Evolutionary conservation across 2,329 filamentous ascomycete genomes (phyloP), one percentile per base, ranked within the genome.

Genomic region (Fusarium goolgardi): DNA sequence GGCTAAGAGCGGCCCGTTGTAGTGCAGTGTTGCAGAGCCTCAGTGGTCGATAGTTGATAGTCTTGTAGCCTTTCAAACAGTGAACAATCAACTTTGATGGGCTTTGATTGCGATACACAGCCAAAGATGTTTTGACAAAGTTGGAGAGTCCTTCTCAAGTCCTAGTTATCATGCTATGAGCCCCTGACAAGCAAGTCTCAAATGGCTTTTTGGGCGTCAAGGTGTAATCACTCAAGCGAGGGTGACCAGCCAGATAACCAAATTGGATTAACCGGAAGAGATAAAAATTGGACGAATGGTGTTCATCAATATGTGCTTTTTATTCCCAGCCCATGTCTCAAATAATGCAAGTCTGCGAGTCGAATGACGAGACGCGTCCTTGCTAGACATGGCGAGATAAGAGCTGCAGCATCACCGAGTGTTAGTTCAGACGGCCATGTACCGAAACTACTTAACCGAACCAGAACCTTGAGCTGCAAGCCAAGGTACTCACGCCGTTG

Each of bases 351-450:
- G 34, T 23, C 31, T 51, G 34, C 34, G 12, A 47, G 20, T 45
- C 35, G 35, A 35, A 23, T 55, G 44, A 49, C 51, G 44, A 54
- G 49, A 34, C 49, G 21, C 45, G 43, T 54, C 46, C 58, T 60
- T 16, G 47, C 34, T 46, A 49, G 52, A 47, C 58, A 66, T 65
- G 67, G 44, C 47, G 55, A 73, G 71, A 73, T 73, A 73, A 73
- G 71, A 44, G 49, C 49, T 61, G 39, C 59, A 57, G 45, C 46
- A 56, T 59, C 54, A 54, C 35, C 59, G 44, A 45, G 56, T 46
- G 27, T 31, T 45, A 20, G 37, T 62, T 51, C 46, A 61, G 49
- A 39, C 32, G 54, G 54, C 51, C 65, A 71, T 69, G 54, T 64
- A 53, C 65, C 65, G 60, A 59, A 56, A 41, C 56, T 47, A 50